Evolutionary conservation across 1,284 basidiomycete genomes (phyloP).

Genomic region (Malassezia furfur): DNA sequence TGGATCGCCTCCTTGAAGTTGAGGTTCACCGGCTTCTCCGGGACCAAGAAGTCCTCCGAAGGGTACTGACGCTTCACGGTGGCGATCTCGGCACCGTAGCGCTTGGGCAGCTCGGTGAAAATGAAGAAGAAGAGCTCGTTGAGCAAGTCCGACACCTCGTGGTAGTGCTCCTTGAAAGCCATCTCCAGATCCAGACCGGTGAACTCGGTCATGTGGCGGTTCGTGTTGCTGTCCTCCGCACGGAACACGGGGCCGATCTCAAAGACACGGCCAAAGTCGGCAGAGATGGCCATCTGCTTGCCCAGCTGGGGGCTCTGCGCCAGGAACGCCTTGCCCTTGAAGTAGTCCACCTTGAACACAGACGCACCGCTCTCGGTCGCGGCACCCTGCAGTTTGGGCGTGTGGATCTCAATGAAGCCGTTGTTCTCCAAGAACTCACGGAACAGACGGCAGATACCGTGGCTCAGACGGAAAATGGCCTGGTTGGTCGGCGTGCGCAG

Average conservation of each 20-base stretch:
- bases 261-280: conserved; percentile 94
- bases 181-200: conserved; percentile 98
- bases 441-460: conserved; percentile 79
- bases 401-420: conserved; percentile 89
- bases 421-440: conserved; percentile 67
- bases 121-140: conserved; percentile 45
- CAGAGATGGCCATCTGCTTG: conserved; percentile 98
- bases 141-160: conserved; percentile 56
- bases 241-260: conserved; percentile 91
- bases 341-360: conserved; percentile 96
- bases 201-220: conserved; percentile 97
- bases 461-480: conserved; percentile 86
- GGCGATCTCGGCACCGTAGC: conserved; percentile 70
- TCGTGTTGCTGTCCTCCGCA: conserved; percentile 94
- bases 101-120: conserved; percentile 52
- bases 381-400: conserved; percentile 90
- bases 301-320: conserved; percentile 94
- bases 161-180: conserved; percentile 95
- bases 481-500: conserved; percentile 90
- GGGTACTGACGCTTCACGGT: conserved; percentile 78
- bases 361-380: conserved; percentile 93
- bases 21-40: conserved; percentile 37
- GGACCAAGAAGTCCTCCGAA: conserved; percentile 52
- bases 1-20: conserved; percentile 44
- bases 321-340: conserved; percentile 88